Percentiles rank a stretch among this genome's conserved stretches.
Evolutionary conservation across 2,329 filamentous ascomycete genomes (phyloP).

Genomic region (Xylariaceae sp.): DNA sequence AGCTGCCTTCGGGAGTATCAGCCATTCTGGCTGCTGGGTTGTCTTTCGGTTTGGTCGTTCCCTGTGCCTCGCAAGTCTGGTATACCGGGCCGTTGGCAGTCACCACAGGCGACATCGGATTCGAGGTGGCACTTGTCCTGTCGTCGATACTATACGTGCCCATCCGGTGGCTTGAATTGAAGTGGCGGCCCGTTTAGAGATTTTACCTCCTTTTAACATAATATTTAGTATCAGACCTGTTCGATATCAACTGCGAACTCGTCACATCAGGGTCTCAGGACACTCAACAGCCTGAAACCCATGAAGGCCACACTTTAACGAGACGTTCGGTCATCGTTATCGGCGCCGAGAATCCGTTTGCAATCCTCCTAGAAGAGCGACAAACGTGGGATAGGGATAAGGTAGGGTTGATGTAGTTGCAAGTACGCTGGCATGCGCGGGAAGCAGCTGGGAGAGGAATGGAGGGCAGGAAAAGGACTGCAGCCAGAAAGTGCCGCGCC

Average conservation of each 20-base stretch:
- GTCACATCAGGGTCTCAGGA: background rate
- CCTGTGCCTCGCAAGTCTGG: slow-evolving; percentile 57
- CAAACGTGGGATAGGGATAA: no score
- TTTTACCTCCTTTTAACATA: background rate
- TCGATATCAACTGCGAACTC: background rate
- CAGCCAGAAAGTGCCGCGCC: no score
- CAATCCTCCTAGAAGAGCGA: no score
- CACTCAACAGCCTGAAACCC: no score
- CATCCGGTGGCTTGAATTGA: slow-evolving; percentile 37
- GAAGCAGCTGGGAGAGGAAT: no score
- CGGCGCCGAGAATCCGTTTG: no score
- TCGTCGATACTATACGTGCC: slow-evolving; percentile 41
- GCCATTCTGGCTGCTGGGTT: slow-evolving; percentile 35
- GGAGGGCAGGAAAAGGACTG: no score
- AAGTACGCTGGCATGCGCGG: no score
- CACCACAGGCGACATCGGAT: slow-evolving; percentile 59
- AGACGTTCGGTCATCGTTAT: no score
- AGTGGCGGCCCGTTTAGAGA: slow-evolving; percentile 13
- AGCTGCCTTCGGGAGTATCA: slow-evolving; percentile 37
- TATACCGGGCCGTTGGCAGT: slow-evolving; percentile 56
- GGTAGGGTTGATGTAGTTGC: no score
- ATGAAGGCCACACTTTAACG: no score
- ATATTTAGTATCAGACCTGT: background rate
- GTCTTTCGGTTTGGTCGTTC: slow-evolving; percentile 47
- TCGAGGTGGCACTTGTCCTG: slow-evolving; percentile 55